Base-by-base conservation (phyloP, 2,329 filamentous ascomycete genomes). In the Xylariomycetidae sp. region DNA sequence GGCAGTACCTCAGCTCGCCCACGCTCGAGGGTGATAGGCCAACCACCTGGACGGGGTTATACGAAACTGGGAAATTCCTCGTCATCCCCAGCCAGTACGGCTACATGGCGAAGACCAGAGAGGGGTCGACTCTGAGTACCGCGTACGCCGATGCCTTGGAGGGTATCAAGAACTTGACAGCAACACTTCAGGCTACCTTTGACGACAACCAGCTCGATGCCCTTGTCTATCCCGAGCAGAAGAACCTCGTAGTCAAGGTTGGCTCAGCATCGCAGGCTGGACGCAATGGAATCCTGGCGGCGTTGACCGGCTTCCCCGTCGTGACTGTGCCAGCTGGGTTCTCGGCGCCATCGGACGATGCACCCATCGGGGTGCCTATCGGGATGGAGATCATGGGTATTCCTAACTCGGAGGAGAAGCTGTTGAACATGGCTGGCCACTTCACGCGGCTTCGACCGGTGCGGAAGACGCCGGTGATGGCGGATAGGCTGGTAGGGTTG, bases 341-440 rank as follows among this genome's bases (percentile, higher is more conserved):
- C 43, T 75, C 72, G 15, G 48, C 61, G 2, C 45, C 62, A 1
- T 70, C 58, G 1, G 48, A 54, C 0, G 64, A 70, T 8, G 76
- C 77, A 12, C 69, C 69, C 0, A 48, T 67, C 19, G 78, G 78
- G 2, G 66, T 83, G 5, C 79, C 79, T 1, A 67, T 83, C 25
- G 79, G 80, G 1, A 71, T 82, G 66, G 79, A 83, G 57, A 70
- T 83, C 15, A 49, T 83, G 37, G 77, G 79, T 0, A 46, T 61
- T 38, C 68, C 68, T 4, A 80, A 72, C 64, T 64, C 55, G 3
- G 80, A 83, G 45, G 60, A 59, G 25, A 66, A 64, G 44, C 50
- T 81, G 40, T 50, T 81, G 29, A 61, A 63, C 27, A 64, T 80
- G 20, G 77, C 72, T n/a, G 68, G 62, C 36, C 53, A 59, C 28